Evolutionary conservation across 306 rosid species (phyloP).

Genomic region (Erythrophleum fordii): DNA sequence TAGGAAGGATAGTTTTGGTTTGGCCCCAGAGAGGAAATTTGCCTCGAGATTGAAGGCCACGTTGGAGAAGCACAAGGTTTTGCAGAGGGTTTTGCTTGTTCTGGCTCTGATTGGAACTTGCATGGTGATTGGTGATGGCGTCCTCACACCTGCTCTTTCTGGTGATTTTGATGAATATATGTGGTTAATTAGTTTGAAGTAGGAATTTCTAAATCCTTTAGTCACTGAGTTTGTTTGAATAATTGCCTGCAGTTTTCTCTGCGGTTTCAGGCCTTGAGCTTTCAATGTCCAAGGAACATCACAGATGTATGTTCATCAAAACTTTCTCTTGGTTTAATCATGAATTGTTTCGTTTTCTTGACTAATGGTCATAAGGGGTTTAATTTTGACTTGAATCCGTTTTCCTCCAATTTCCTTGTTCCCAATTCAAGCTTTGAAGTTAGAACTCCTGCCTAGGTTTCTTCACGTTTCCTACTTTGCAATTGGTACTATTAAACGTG

Average conservation of each 20-base stretch:
- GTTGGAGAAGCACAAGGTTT: conserved; percentile 58
- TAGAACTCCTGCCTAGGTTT: not conserved
- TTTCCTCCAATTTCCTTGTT: not conserved
- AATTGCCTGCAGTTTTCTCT: conserved; percentile 63
- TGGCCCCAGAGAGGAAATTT: conserved; percentile 38
- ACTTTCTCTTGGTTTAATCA: conserved; percentile 7
- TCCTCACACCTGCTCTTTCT: conserved; percentile 74
- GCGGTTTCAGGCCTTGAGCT: conserved; percentile 81
- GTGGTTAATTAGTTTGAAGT: not conserved
- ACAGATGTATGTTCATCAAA: conserved; percentile 53
- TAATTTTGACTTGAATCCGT: not conserved
- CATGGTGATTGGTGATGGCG: conserved; percentile 82
- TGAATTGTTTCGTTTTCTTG: conserved; percentile 11
- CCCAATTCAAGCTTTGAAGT: not conserved
- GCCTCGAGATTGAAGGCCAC: conserved; percentile 53
- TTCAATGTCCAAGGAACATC: conserved; percentile 67
- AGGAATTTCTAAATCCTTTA: not conserved
- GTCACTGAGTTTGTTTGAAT: conserved; percentile 34
- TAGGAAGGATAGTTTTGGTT: conserved; percentile 40
- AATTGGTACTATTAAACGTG: not conserved
- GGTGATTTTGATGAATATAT: conserved; percentile 44
- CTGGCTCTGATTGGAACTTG: conserved; percentile 73
- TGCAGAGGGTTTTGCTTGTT: conserved; percentile 67
- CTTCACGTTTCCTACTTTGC: not conserved
- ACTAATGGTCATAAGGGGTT: conserved; percentile 6